Evolutionary conservation across 805 yeast species (phyloP).

Genomic region (Yueomyces sp.): DNA sequence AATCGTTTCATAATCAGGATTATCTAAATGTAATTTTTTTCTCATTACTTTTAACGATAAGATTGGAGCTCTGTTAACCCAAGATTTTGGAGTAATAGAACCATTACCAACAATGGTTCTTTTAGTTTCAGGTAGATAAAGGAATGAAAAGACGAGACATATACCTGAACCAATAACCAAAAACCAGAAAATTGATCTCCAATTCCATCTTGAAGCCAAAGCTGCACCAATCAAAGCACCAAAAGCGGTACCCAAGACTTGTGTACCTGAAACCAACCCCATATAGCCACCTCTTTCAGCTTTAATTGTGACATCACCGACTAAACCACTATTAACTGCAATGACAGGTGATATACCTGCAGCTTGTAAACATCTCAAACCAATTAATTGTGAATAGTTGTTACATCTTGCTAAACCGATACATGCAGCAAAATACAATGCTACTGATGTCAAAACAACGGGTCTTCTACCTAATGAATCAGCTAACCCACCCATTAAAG

Average conservation of each 20-base stretch:
- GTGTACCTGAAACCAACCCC: slow-evolving; percentile 52
- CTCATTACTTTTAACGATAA: slow-evolving; percentile 16
- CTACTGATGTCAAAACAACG: slow-evolving; percentile 38
- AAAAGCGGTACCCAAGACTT: slow-evolving; percentile 60
- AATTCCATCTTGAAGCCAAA: slow-evolving; percentile 33
- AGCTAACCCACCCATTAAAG: slow-evolving; percentile 52
- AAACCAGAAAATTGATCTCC: slow-evolving; percentile 77
- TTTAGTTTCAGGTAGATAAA: slow-evolving; percentile 61
- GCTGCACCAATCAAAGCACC: slow-evolving; percentile 58
- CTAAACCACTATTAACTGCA: slow-evolving; percentile 54
- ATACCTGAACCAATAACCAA: slow-evolving; percentile 49
- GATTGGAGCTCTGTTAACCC: slow-evolving; percentile 34
- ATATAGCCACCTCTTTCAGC: slow-evolving; percentile 57
- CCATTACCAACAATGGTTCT: slow-evolving; percentile 67
- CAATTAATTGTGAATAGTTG: slow-evolving; percentile 46
- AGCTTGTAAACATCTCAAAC: slow-evolving; percentile 65
- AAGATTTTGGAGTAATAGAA: slow-evolving; percentile 36
- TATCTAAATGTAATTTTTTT: slow-evolving; percentile 15
- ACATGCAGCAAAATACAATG: slow-evolving; percentile 46
- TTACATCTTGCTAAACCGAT: slow-evolving; percentile 50
- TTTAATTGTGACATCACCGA: slow-evolving; percentile 60
- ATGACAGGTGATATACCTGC: slow-evolving; percentile 65
- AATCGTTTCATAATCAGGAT: slow-evolving; percentile 22
- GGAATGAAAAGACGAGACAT: slow-evolving; percentile 23
- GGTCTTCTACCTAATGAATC: slow-evolving; percentile 68